A percentile compares a stretch with the other conserved stretches of the same genome.
Conservation (phyloP, 805 yeast genomes). For the Lipomyces kockii region DNA sequence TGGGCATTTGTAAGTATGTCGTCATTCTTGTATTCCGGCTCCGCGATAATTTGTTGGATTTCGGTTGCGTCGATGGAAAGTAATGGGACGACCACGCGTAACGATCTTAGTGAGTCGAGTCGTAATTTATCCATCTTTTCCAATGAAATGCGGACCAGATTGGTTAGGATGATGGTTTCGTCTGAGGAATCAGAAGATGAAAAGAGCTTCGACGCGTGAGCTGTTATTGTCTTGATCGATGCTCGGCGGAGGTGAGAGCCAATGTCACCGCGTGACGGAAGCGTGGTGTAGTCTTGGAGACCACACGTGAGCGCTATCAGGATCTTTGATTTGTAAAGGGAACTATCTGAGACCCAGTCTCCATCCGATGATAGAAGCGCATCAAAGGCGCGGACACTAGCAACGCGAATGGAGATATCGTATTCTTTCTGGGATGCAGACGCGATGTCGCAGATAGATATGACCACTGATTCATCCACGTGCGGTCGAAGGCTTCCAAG, state of each 20-base stretch:
- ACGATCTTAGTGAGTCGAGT: slow-evolving; percentile 48
- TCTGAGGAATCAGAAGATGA: background rate
- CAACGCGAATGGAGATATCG: slow-evolving; percentile 12
- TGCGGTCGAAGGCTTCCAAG: slow-evolving; percentile 6
- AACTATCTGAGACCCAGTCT: background rate
- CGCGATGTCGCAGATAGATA: slow-evolving; percentile 12
- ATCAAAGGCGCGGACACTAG: slow-evolving; percentile 11
- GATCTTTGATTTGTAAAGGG: background rate
- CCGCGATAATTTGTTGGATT: background rate
- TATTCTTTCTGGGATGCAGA: slow-evolving; percentile 6
- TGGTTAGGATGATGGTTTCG: slow-evolving; percentile 34
- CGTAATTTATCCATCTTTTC: slow-evolving; percentile 68
- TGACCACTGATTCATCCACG: background rate
- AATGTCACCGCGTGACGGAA: slow-evolving; percentile 83
- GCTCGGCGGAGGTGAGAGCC: slow-evolving; percentile 73
- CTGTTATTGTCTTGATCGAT: slow-evolving; percentile 50
- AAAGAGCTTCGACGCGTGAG: slow-evolving; percentile 37
- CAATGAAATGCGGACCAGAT: slow-evolving; percentile 59
- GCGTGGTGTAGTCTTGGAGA: slow-evolving; percentile 76
- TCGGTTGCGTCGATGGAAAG: background rate
- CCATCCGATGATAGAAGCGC: slow-evolving; percentile 2
- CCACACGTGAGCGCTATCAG: slow-evolving; percentile 39
- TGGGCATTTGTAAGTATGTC: background rate
- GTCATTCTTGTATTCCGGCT: background rate
- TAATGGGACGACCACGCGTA: slow-evolving; percentile 34